Conservation (phyloP, 306 rosid genomes). For the Casuarina cunninghamiana region DNA sequence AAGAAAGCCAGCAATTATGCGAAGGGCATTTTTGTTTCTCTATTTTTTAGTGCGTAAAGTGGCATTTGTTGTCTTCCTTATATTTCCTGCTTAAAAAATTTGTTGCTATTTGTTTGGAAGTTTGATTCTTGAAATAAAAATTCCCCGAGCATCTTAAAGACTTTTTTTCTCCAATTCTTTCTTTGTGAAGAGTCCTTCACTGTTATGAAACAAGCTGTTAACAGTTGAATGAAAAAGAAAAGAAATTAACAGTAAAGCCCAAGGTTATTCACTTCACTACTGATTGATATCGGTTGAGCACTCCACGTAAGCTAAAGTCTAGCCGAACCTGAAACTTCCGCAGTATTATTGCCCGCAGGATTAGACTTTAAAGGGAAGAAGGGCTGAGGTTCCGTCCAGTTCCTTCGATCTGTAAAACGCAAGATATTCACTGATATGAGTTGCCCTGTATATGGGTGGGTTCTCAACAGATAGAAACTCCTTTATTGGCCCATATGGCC, state of each 20-base stretch:
- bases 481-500: slow-evolving; percentile 55
- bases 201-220: background rate
- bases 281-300: background rate
- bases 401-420: slow-evolving; percentile 60
- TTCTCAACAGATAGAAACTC: slow-evolving; percentile 44
- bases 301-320: background rate
- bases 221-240: background rate
- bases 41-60: slow-evolving; percentile 28
- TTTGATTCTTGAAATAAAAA: slow-evolving; percentile 26
- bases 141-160: background rate
- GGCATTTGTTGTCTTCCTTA: slow-evolving; percentile 17
- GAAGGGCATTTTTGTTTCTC: slow-evolving; percentile 21
- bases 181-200: too few species aligned
- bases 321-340: background rate
- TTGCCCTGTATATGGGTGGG: slow-evolving; percentile 63
- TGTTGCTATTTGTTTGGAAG: slow-evolving; percentile 19
- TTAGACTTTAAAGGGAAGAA: slow-evolving; percentile 43
- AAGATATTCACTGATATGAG: slow-evolving; percentile 54
- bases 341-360: background rate
- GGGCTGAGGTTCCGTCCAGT: slow-evolving; percentile 62
- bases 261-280: background rate
- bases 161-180: slow-evolving; percentile 3
- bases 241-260: background rate
- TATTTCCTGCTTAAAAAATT: slow-evolving; percentile 15
- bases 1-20: slow-evolving; percentile 11